Base-by-base conservation (phyloP, 768 basidiomycete species). In the Tephrocybe sp. region DNA sequence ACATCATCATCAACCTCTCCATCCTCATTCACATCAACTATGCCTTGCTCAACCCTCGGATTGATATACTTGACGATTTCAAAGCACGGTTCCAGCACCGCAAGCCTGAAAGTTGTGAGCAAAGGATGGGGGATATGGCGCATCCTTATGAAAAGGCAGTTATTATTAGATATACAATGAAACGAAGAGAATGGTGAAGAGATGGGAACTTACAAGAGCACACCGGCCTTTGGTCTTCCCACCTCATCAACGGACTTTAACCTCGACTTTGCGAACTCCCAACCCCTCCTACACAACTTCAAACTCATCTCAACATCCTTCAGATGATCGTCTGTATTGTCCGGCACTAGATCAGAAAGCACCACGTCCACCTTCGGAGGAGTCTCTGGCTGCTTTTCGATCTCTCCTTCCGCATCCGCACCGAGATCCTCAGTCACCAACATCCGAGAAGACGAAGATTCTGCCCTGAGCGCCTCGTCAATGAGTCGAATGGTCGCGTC, bases 331-430 rank as follows among this genome's bases (percentile, higher is more conserved):
- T 94, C 94, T 1, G 86, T 80, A 52, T 82, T 73, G 63, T 92
- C 92, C 16, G 83, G 84, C 11, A 92, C 89, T 85, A 97, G 93
- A 61, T 97, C 95, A 5, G 86, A 91, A 3, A 97, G 74, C 20
- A 97, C 79, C 10, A 94, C 72, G 64, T 98, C 92, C 6, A 83
- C 85, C 65, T 76, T 79, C 67, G 1, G 63, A 60, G 0, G 59
- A 48, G 53, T 54, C 58, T 12, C 60, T 51, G 38, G 53, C 48
- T 8, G 12, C 22, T 5, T 4, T n/a, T 10, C 31, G 5, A 10
- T 34, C 31, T 17, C 16, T 26, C 16, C 31, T 1, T 34, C n/a
- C 10, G 16, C 2, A 26, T 26, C 26, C 2, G 39, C 17, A 20
- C 1, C 13, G 12, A 46, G 13, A 23, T 23, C 22, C 33, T 35